These are phyloP conservation scores for Dentipellis sp. DNA, from an alignment of 768 basidiomycete genomes.

Conservation along the genomic window DNA sequence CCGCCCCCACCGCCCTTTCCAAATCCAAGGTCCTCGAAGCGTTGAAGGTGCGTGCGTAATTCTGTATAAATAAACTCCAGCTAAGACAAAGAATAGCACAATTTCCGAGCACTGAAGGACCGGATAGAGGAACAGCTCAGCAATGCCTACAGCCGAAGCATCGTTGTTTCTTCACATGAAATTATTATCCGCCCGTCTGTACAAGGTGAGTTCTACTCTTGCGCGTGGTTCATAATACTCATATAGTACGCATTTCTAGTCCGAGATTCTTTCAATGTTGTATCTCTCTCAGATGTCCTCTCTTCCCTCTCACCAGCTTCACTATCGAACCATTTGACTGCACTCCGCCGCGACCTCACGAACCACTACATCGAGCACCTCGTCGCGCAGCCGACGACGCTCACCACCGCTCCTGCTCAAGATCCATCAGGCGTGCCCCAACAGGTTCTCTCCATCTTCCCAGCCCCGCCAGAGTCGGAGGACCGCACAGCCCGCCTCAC, in stretches of 20 bases:
- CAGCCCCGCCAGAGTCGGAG: conserved; percentile 33
- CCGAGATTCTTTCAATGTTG: conserved; percentile 38
- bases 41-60: conserved; percentile 42
- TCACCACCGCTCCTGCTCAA: conserved; percentile 28
- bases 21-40: conserved; percentile 44
- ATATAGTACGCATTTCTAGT: conserved; percentile 31
- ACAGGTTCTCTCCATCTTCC: conserved; percentile 38
- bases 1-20: conserved; percentile 40
- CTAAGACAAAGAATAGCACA: conserved; percentile 32
- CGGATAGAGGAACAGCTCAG: conserved; percentile 63
- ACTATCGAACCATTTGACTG: conserved; percentile 45
- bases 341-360: conserved; percentile 56
- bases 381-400: conserved; percentile 41
- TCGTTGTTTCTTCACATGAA: conserved; percentile 40
- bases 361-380: conserved; percentile 49
- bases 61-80: conserved; percentile 1
- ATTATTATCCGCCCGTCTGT: conserved; percentile 43
- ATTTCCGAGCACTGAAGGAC: conserved; percentile 43
- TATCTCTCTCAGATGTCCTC: conserved; percentile 47
- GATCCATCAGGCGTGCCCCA: conserved; percentile 25
- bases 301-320: conserved; percentile 48
- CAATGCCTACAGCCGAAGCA: conserved; percentile 54
- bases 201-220: conserved; percentile 27
- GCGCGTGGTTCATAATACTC: not conserved
- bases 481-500: conserved; percentile 35